Evolutionary conservation across 306 rosid genomes (phyloP), one percentile per base, ranked within the genome.

Genomic region (Morella rubra): DNA sequence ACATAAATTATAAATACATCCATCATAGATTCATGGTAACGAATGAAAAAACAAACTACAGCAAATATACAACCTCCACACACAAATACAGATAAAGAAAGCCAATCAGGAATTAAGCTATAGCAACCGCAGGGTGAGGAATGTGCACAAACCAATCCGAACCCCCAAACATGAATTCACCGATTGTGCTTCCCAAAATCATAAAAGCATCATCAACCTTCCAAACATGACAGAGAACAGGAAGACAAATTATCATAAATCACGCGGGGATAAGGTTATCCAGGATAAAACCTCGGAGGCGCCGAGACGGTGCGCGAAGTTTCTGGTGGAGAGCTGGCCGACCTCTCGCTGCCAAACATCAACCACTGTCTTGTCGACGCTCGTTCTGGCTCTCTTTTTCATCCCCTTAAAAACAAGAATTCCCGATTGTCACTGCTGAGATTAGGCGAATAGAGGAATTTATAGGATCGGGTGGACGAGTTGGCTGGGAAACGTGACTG

Each of bases 341-440:
- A 92, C 81, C 77, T 92, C 93, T 32, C 97, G 91, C 76, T 83
- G 82, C 87, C 89, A 89, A 61, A 95, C 85, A 84, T 88, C 89
- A 62, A 84, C 73, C 13, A 90, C 79, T 0, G 97, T 77, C 66
- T 83, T 89, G 75, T 81, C 89, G 68, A 72, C 24, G 78, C 69
- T 70, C 15, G 80, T 40, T 53, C 84, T 76, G 7, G 83, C 75
- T 67, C 90, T 78, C 89, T 85, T 91, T 53, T 76, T 90, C 97
- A 88, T 91, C 80, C 51, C 84, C 71, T 64, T 67, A 49, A 12
- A 12, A 49, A 49, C 53, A 32, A 32, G 37, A 32, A 32, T 32
- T 32, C 14, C 53, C 53, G 4, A 49, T 9, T 49, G 15, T 5
- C 15, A 12, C 14, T 49, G 53, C 53, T 49, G 14, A 49, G 14